These are phyloP conservation scores for Penicillium bovifimosum DNA, from an alignment of 495 filamentous ascomycete genomes.

Conservation along the genomic window DNA sequence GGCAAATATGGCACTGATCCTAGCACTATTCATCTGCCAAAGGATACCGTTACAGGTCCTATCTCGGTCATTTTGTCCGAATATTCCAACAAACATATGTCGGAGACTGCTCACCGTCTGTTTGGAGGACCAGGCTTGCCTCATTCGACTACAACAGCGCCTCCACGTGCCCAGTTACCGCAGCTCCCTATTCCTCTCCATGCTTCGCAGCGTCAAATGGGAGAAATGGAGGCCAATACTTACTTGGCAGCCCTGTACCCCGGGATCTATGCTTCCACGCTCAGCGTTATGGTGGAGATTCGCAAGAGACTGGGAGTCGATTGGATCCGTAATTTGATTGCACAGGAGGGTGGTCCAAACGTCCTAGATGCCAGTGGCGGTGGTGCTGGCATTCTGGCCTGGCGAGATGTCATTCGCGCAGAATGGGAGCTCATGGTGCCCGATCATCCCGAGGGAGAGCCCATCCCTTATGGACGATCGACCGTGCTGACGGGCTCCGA, in stretches of 20 bases:
- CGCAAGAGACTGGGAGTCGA: conserved; percentile 75
- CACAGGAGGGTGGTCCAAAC: conserved; percentile 62
- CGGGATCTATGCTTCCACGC: conserved; percentile 66
- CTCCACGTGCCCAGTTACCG: conserved; percentile 43
- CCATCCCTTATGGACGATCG: conserved; percentile 50
- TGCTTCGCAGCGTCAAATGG: conserved; percentile 67
- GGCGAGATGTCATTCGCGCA: conserved; percentile 73
- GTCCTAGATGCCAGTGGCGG: conserved; percentile 82
- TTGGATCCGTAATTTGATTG: conserved; percentile 68
- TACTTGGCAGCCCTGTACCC: conserved; percentile 77
- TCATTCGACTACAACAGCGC: conserved; percentile 58
- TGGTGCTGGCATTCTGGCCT: conserved; percentile 79
- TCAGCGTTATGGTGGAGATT: conserved; percentile 73
- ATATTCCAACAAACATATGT: conserved; percentile 66
- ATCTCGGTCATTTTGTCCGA: conserved; percentile 60
- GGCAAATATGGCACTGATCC: conserved; percentile 64
- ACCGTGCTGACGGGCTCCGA: conserved; percentile 59
- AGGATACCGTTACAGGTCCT: conserved; percentile 58
- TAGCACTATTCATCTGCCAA: conserved; percentile 64
- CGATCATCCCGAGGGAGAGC: conserved; percentile 33
- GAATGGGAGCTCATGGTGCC: conserved; percentile 65
- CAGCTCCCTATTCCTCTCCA: conserved; percentile 67
- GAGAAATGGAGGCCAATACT: conserved; percentile 80
- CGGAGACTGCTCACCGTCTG: conserved; percentile 56
- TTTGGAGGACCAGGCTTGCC: conserved; percentile 76